Conservation (phyloP, 179 eudicot species). For the Silene vulgaris region DNA sequence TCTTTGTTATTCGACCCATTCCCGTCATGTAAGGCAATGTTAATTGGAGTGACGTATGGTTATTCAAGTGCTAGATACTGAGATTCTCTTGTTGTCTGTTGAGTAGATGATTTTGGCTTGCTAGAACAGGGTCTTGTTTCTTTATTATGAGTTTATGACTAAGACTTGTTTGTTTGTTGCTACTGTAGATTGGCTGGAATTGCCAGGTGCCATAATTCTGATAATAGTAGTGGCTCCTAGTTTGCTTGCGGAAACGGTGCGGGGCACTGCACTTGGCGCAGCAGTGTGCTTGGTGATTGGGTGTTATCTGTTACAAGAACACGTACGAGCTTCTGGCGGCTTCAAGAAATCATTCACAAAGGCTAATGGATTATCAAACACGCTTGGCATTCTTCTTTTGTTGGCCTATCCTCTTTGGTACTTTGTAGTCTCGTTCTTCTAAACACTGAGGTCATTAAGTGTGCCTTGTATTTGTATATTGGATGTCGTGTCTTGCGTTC, state of each 20-base stretch:
- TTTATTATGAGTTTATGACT: not conserved
- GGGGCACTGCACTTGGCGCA: slow-evolving; percentile 43
- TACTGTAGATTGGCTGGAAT: slow-evolving; percentile 71
- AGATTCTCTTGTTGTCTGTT: not conserved
- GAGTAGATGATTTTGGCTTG: too few relatives aligned
- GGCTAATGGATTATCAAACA: slow-evolving; percentile 70
- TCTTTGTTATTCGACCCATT: not conserved
- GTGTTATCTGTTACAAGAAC: slow-evolving; percentile 78
- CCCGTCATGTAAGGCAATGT: not conserved
- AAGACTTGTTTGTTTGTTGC: not conserved
- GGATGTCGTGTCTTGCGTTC: too few relatives aligned
- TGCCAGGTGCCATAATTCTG: slow-evolving; percentile 71
- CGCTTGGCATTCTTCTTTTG: slow-evolving; percentile 64
- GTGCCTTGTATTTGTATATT: slow-evolving; percentile 2
- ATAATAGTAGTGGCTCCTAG: slow-evolving; percentile 75
- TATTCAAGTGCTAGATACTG: not conserved
- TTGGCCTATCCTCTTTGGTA: slow-evolving; percentile 76
- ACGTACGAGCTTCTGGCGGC: slow-evolving; percentile 91
- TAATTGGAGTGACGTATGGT: not conserved
- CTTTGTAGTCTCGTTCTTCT: slow-evolving; percentile 39
- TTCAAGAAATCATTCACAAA: slow-evolving; percentile 82
- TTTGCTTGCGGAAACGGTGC: slow-evolving; percentile 45
- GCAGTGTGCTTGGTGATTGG: slow-evolving; percentile 60
- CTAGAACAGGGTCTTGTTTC: not conserved
- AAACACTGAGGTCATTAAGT: not conserved